Percentiles rank a stretch among this genome's conserved stretches.
phyloP scores from a whole-genome alignment of 169 alveolate species.

The Eimeria praecox region DNA sequence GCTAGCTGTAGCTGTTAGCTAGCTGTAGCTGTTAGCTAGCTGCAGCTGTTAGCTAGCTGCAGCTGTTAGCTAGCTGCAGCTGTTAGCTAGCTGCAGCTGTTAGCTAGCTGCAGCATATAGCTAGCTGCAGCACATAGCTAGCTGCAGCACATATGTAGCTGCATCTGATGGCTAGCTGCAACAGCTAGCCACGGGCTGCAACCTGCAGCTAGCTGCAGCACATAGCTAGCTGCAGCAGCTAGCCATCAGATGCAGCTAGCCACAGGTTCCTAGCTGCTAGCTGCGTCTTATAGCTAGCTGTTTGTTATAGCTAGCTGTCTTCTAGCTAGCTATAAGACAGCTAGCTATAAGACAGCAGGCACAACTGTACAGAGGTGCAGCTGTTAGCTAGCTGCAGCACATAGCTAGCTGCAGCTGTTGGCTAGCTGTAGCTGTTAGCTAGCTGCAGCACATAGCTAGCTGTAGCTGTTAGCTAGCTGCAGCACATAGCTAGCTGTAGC shows the following conservation, averaged over 20 bases:
- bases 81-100: not conserved
- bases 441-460: too few species aligned
- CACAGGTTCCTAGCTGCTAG: constrained; percentile 1
- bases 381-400: constrained; percentile 8
- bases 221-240: not conserved
- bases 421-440: constrained; percentile 28
- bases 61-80: constrained; percentile 39
- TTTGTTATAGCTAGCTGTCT: not conserved
- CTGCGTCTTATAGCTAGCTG: not conserved
- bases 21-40: constrained; percentile 41
- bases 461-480: constrained; percentile 40
- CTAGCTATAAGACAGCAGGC: too few species aligned
- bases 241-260: not conserved
- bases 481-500: not conserved
- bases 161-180: constrained; percentile 25
- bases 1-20: constrained; percentile 5
- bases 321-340: constrained; percentile 7
- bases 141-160: constrained; percentile 9
- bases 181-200: constrained; percentile 28
- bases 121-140: constrained; percentile 6
- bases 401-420: constrained; percentile 33
- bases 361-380: too few species aligned
- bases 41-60: constrained; percentile 32
- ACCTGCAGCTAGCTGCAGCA: constrained; percentile 1
- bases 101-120: not conserved